Evolutionary conservation across 1,284 basidiomycete species (phyloP).

Genomic region (Cryptococcus deneoformans): DNA sequence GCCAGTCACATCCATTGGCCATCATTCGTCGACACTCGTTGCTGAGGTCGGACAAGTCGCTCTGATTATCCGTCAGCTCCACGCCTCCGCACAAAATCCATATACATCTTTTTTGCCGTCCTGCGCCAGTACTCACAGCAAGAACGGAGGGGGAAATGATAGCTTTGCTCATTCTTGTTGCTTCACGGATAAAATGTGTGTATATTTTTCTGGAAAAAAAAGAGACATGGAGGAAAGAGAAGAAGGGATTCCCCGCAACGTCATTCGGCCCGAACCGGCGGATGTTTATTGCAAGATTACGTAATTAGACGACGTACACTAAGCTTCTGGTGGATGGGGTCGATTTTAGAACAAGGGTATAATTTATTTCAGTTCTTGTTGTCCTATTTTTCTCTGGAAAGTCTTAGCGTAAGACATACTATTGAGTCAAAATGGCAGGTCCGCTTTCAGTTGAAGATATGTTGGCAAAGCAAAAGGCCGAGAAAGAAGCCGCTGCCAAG

Average conservation of each 20-base stretch:
- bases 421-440: constrained; percentile 23
- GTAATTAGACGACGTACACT: not conserved
- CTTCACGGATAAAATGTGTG: not conserved
- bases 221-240: not conserved
- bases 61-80: constrained; percentile 41
- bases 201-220: not conserved
- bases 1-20: constrained; percentile 86
- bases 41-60: constrained; percentile 89
- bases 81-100: too few relatives aligned
- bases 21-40: constrained; percentile 93
- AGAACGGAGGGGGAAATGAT: constrained; percentile 90
- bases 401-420: not conserved
- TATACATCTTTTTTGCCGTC: not conserved
- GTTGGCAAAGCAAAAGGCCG: constrained; percentile 77
- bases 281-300: not conserved
- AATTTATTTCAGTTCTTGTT: not conserved
- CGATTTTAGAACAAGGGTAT: not conserved
- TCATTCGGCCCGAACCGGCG: not conserved
- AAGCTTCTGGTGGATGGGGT: not conserved
- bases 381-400: not conserved
- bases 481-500: constrained; percentile 85
- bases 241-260: not conserved
- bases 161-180: constrained; percentile 64
- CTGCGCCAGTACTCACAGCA: constrained; percentile 51
- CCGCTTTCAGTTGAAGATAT: constrained; percentile 64